Base-by-base conservation (phyloP, 176 grass and related monocot species). In the Puya raimondii region DNA sequence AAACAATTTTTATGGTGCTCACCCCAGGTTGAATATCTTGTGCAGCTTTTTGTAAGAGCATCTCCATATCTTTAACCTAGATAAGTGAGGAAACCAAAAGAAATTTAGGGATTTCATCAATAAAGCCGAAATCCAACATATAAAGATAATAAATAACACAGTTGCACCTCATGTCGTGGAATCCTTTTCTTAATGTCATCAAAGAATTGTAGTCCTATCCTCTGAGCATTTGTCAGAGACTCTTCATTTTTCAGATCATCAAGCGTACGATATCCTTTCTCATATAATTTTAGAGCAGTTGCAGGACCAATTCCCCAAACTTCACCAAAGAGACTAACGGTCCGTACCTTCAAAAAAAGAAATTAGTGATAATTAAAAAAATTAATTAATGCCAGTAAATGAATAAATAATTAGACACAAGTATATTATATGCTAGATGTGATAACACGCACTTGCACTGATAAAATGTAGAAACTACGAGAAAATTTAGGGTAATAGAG, bases 301-400 rank as follows among this genome's bases (percentile, higher is more conserved):
- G 86, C 88, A 48, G 93, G 88, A 67, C 93, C 93, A 83, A 96
- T 75, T 65, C 93, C 93, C 89, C 93, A 96, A 68, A 96, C 86
- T 90, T 96, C 93, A 17, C 93, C 93, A 5, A 96, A 96, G 27
- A 96, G 85, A 78, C 74, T 90, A 67, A 96, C 85, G 50, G 89
- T 67, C 7, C 74, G 67, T 57, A 90, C 89, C 93, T 96, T 85
- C 16, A 88, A 63, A 63, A 29, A 13, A 48, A 64, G 27, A 53
- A 80, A 42, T 75, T 81, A 71, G 73, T 13, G 51, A 65, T 12
- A 26, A 10, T 51, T 23, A 75, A 51, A 65, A 65, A 27, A n/a
- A 49, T 10, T 48, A 33, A 27, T 2, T n/a, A 66, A 14, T 15
- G 27, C 21, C 11, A 50, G 10, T 20, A 65, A 29, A 7, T 17